Evolutionary conservation across 768 basidiomycete genomes (phyloP).

Genomic region (Podaxis sp.): DNA sequence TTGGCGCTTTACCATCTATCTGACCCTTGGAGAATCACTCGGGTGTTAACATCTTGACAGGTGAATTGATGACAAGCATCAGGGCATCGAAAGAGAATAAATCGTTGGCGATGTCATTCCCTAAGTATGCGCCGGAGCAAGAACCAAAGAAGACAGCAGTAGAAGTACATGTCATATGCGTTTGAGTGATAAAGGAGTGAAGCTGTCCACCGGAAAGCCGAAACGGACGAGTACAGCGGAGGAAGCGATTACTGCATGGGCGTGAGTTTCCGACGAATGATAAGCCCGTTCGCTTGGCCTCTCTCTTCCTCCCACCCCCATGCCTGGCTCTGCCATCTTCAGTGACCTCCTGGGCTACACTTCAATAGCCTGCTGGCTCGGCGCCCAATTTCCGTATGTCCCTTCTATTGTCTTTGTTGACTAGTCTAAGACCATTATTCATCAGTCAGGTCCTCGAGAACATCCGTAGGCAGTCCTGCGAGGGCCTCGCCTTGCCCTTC

Average conservation of each 20-base stretch:
- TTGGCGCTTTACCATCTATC: too few species aligned
- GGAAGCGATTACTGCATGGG: background rate
- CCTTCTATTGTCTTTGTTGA: conserved; percentile 3
- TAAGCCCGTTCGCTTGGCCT: conserved; percentile 6
- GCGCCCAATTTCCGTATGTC: conserved; percentile 87
- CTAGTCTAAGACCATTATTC: conserved; percentile 10
- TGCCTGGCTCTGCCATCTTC: conserved; percentile 21
- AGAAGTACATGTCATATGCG: background rate
- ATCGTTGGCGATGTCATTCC: background rate
- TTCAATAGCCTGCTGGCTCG: conserved; percentile 79
- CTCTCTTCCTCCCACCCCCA: conserved; percentile 20
- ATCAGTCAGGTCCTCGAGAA: conserved; percentile 85
- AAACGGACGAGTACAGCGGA: background rate
- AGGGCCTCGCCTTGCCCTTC: conserved; percentile 91
- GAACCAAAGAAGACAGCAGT: background rate
- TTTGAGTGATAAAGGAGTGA: background rate
- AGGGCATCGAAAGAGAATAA: too few species aligned
- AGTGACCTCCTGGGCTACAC: conserved; percentile 70
- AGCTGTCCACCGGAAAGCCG: background rate
- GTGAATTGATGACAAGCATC: too few species aligned
- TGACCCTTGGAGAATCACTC: too few species aligned
- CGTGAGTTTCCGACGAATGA: background rate
- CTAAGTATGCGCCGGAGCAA: background rate
- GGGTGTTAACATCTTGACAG: too few species aligned
- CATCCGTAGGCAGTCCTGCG: conserved; percentile 70